Conservation (phyloP, 192 early-diverging fungal species). For the Coemansia sp. region DNA sequence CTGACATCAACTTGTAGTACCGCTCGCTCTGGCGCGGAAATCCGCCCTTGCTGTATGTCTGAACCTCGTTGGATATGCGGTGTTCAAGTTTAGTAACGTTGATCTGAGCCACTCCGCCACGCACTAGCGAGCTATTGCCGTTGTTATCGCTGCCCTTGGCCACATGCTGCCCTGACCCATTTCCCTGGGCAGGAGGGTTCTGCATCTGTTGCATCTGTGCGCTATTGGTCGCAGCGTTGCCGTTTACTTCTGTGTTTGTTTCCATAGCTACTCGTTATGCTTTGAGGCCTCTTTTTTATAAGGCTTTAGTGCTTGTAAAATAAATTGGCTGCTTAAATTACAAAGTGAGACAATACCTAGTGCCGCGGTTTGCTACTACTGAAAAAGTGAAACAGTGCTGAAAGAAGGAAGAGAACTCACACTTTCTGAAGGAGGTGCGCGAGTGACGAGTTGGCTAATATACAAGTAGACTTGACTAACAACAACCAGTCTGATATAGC, state of each 20-base stretch:
- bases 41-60: conserved; percentile 44
- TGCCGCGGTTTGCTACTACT: background rate
- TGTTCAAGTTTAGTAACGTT: conserved; percentile 36
- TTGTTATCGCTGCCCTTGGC: conserved; percentile 1
- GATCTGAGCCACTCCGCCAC: conserved; percentile 50
- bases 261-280: background rate
- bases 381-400: background rate
- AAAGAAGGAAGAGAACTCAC: background rate
- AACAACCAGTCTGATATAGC: background rate
- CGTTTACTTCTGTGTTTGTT: background rate
- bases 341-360: background rate
- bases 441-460: conserved; percentile 1
- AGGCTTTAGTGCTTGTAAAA: background rate
- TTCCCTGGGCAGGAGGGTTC: conserved; percentile 1
- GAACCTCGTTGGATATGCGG: conserved; percentile 45
- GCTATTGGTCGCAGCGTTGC: conserved; percentile 4
- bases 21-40: conserved; percentile 53
- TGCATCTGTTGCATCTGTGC: conserved; percentile 8
- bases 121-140: conserved; percentile 19
- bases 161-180: conserved; percentile 1
- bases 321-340: conserved; percentile 1
- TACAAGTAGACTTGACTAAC: conserved; percentile 1
- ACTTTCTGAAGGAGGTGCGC: background rate
- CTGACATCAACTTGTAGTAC: conserved; percentile 56
- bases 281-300: background rate